Percentiles rank a stretch among this genome's conserved stretches.
Conservation (phyloP, 2,329 filamentous ascomycete genomes). For the Falciphora oryzae region DNA sequence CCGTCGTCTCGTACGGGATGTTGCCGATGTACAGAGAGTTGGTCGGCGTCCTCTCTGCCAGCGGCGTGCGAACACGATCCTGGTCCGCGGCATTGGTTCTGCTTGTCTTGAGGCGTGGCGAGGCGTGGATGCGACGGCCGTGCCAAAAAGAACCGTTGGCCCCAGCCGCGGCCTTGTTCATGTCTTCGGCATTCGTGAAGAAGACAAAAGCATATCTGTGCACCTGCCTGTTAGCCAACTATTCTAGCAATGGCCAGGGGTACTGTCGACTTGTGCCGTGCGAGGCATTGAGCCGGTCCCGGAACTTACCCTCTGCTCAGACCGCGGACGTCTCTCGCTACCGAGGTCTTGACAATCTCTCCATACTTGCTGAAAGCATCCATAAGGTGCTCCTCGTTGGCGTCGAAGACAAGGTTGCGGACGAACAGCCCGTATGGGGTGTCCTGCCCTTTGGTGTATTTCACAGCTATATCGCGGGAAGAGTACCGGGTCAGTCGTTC, state of each 20-base stretch:
- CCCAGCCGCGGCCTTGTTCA: constrained; percentile 21
- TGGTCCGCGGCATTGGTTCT: background rate
- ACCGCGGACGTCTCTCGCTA: constrained; percentile 29
- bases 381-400: constrained; percentile 27
- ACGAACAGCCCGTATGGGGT: constrained; percentile 23
- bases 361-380: constrained; percentile 29
- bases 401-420: constrained; percentile 31
- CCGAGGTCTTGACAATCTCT: constrained; percentile 16
- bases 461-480: too few relatives aligned
- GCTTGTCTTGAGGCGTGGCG: constrained; percentile 14
- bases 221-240: constrained; percentile 12
- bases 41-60: constrained; percentile 16
- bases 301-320: constrained; percentile 28
- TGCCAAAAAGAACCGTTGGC: constrained; percentile 32
- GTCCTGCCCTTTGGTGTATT: background rate
- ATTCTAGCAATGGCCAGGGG: background rate
- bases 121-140: constrained; percentile 28
- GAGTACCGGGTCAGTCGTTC: too few relatives aligned
- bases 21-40: constrained; percentile 70
- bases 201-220: constrained; percentile 29
- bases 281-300: too few relatives aligned
- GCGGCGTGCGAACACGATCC: background rate
- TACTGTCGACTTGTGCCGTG: too few relatives aligned
- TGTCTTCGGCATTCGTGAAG: constrained; percentile 19
- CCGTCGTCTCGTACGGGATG: constrained; percentile 79